phyloP scores from a whole-genome alignment of 1,284 basidiomycete species.

The Cutaneotrichosporon sp. region DNA sequence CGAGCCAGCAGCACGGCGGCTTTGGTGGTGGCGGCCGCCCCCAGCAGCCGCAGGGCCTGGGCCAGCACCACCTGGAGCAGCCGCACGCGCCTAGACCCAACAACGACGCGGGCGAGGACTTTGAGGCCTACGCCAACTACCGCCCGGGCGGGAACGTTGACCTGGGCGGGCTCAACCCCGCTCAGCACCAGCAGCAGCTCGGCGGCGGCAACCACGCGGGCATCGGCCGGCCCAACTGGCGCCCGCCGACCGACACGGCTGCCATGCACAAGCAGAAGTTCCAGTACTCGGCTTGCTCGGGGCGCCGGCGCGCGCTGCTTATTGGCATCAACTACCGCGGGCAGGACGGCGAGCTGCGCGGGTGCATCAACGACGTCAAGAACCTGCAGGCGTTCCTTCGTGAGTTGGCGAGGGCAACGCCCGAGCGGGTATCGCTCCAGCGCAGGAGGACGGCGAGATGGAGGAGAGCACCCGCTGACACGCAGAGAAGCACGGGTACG shows the following conservation, averaged over 20 bases:
- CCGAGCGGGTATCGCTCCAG: no score
- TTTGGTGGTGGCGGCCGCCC: not conserved
- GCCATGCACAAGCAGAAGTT: slow-evolving; percentile 58
- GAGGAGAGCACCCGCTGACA: not conserved
- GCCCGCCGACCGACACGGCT: not conserved
- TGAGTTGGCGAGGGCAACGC: slow-evolving; percentile 1
- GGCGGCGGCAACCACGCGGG: not conserved
- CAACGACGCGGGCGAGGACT: slow-evolving; percentile 3
- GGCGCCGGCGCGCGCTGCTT: slow-evolving; percentile 14
- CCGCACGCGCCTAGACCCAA: not conserved
- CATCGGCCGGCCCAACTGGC: not conserved
- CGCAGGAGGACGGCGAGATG: not conserved
- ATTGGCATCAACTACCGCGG: slow-evolving; percentile 71
- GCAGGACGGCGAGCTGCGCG: slow-evolving; percentile 64
- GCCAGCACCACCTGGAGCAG: not conserved
- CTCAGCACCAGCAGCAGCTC: not conserved
- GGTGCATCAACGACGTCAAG: slow-evolving; percentile 85
- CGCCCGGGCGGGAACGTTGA: not conserved
- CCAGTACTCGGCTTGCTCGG: slow-evolving; percentile 76
- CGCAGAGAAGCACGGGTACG: slow-evolving; percentile 65
- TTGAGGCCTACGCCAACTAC: not conserved
- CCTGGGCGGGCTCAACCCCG: not conserved
- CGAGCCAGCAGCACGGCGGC: no score
- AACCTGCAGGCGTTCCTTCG: slow-evolving; percentile 72
- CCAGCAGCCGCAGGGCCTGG: not conserved